Evolutionary conservation across 177 flowering plant genomes (phyloP), one percentile per base, ranked within the genome.

Genomic region (Vitis hybrid): DNA sequence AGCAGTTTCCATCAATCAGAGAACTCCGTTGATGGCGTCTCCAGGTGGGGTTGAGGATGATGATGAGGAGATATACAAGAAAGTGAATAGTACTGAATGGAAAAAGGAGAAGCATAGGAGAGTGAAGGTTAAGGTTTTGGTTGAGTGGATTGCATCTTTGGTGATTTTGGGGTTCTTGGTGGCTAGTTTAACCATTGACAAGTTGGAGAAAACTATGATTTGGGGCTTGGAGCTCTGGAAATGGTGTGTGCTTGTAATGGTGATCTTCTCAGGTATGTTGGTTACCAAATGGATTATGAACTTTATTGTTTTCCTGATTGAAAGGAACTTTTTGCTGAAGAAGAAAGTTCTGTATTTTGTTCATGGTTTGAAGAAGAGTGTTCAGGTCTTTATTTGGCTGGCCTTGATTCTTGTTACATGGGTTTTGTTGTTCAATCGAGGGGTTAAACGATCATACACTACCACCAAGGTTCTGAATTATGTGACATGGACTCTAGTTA

Each of bases 321-420:
- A 89, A 69, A 75, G 53, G 74, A 89, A 87, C 75, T 87, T 84
- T 52, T 68, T 89, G 78, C 76, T 89, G 15, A 78, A 66, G 79
- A 86, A 78, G 77, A 89, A 86, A 61, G 91, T 87, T 11, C 66
- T 89, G 11, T 89, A 89, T 59, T 89, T 89, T 69, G 87, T 87
- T 24, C 81, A 84, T 69, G 91, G 87, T 4, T 64, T 89, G 77
- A 89, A 81, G 74, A 83, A 78, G 72, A 84, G 85, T 75, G 87
- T 86, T 49, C 85, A 79, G 59, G 81, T 84, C 7, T 81, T 83
- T 64, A 64, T 85, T 66, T 89, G 93, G 93, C 47, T 89, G 54
- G 73, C 74, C 50, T 74, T 86, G 67, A 68, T 87, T 56, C 88
- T 89, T 65, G 57, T 84, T 2, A 76, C 89, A 2, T 89, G 91